phyloP scores from a whole-genome alignment of 1,284 basidiomycete genomes.

The Puccinia horiana region DNA sequence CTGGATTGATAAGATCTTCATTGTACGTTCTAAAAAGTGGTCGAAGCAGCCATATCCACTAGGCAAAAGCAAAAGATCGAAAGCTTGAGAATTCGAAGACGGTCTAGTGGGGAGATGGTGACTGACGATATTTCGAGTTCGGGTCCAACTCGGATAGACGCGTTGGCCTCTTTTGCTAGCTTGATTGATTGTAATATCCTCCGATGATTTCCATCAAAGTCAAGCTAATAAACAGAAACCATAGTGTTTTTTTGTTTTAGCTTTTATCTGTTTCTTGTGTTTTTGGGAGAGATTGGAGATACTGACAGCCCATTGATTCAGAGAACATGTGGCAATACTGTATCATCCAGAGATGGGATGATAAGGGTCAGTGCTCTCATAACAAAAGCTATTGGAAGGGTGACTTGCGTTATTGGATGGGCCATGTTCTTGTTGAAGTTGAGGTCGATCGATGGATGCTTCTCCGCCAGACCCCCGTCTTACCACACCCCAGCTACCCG shows the following conservation, averaged over 20 bases:
- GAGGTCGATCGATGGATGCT: background rate
- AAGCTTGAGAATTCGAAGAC: background rate
- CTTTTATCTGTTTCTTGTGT: background rate
- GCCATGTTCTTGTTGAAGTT: background rate
- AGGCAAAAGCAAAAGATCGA: slow-evolving; percentile 29
- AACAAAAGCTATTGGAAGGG: background rate
- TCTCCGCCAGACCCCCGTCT: background rate
- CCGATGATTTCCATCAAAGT: slow-evolving; percentile 63
- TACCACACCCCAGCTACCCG: background rate
- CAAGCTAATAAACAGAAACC: slow-evolving; percentile 26
- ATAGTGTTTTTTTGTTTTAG: background rate
- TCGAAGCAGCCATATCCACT: slow-evolving; percentile 93
- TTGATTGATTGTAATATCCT: slow-evolving; percentile 85
- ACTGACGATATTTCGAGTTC: slow-evolving; percentile 94
- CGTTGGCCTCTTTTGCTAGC: slow-evolving; percentile 83
- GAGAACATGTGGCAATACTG: slow-evolving; percentile 41
- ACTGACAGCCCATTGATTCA: slow-evolving; percentile 50
- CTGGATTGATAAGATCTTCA: background rate
- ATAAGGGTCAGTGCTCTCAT: background rate
- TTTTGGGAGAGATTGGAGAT: background rate
- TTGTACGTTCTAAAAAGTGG: slow-evolving; percentile 80
- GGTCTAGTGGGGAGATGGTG: background rate
- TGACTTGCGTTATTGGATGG: slow-evolving; percentile 43
- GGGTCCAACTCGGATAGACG: slow-evolving; percentile 90
- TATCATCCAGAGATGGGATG: background rate